phyloP scores from a whole-genome alignment of 2,329 filamentous ascomycete species.

The Plenodomus biglobosus region DNA sequence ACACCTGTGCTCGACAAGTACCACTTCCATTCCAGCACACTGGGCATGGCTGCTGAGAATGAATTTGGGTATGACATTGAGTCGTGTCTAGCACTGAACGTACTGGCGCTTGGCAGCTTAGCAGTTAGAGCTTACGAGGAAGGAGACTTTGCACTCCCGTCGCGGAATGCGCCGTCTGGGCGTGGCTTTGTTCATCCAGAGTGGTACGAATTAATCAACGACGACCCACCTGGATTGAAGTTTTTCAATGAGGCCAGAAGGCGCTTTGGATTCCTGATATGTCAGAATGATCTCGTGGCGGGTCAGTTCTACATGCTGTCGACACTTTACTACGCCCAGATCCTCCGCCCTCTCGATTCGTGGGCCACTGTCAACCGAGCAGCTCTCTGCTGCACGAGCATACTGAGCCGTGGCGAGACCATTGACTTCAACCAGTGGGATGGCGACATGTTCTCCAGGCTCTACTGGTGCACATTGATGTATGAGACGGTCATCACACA shows the following conservation, averaged over 20 bases:
- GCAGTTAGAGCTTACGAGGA: slow-evolving; percentile 54
- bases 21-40: slow-evolving; percentile 55
- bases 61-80: slow-evolving; percentile 57
- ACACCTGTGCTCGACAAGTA: slow-evolving; percentile 57
- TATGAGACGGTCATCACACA: slow-evolving; percentile 59
- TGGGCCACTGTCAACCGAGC: slow-evolving; percentile 58
- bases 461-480: slow-evolving; percentile 60
- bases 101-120: slow-evolving; percentile 56
- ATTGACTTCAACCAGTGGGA: slow-evolving; percentile 55
- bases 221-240: slow-evolving; percentile 50
- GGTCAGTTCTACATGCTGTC: slow-evolving; percentile 57
- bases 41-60: slow-evolving; percentile 52
- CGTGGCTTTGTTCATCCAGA: slow-evolving; percentile 33
- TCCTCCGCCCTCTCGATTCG: slow-evolving; percentile 56
- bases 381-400: slow-evolving; percentile 52
- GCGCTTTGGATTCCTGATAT: slow-evolving; percentile 55
- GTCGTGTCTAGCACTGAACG: slow-evolving; percentile 54
- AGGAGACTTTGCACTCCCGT: slow-evolving; percentile 51
- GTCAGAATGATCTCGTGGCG: slow-evolving; percentile 52
- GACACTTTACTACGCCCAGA: slow-evolving; percentile 56
- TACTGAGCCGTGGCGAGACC: slow-evolving; percentile 49
- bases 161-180: slow-evolving; percentile 17
- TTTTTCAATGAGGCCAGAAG: slow-evolving; percentile 59
- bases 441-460: slow-evolving; percentile 57
- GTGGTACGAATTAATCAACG: slow-evolving; percentile 40